Percentiles rank a stretch among this genome's conserved stretches.
Conservation (phyloP, 306 rosid species). For the Lupinus albus region DNA sequence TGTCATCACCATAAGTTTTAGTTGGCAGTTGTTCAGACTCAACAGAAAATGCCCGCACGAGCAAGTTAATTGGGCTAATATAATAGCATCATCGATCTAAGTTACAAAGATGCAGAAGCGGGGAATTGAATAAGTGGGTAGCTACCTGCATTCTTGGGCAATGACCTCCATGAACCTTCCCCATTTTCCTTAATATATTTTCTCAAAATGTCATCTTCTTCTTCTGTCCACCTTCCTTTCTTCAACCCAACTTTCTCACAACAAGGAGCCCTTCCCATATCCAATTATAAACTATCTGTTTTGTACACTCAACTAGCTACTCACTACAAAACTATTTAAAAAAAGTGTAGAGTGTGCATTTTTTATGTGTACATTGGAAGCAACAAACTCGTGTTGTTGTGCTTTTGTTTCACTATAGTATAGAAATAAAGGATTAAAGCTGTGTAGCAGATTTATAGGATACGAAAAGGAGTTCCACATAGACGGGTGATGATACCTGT, state of each 20-base stretch:
- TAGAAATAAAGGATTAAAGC: background rate
- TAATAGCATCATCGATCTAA: background rate
- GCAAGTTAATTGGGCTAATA: background rate
- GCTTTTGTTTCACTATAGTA: background rate
- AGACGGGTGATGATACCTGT: constrained; percentile 38
- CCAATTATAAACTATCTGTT: no score
- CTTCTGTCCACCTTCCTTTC: constrained; percentile 83
- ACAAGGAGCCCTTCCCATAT: constrained; percentile 86
- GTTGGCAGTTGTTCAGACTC: background rate
- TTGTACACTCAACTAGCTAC: background rate
- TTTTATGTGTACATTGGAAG: background rate
- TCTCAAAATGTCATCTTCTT: constrained; percentile 69
- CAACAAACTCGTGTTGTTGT: constrained; percentile 1
- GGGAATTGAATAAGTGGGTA: background rate
- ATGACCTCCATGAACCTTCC: constrained; percentile 86
- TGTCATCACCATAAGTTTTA: no score
- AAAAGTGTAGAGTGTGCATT: background rate
- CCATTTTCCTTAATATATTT: constrained; percentile 72
- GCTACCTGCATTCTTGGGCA: constrained; percentile 94
- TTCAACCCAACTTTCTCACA: constrained; percentile 81
- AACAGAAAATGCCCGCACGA: background rate
- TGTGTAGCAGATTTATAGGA: constrained; percentile 40
- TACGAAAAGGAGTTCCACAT: background rate
- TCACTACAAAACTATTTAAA: background rate
- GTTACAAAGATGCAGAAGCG: no score